Evolutionary conservation across 2,329 filamentous ascomycete genomes (phyloP).

Genomic region (Cylindrodendrum hubeiense): DNA sequence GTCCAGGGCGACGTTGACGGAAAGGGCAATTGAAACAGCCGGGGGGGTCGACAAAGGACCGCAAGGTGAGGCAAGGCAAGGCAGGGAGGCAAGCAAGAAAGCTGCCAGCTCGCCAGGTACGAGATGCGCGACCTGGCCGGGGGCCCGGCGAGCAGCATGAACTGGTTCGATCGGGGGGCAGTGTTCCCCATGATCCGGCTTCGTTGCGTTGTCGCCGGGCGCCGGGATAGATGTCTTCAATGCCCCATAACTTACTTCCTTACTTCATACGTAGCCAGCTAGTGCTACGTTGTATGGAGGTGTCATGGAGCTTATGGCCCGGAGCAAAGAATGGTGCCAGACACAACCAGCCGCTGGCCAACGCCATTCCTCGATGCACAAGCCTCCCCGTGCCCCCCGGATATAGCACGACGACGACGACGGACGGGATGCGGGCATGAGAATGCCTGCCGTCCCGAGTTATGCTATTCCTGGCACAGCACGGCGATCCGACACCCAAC

Average conservation of each 20-base stretch:
- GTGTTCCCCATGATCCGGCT: slow-evolving; percentile 39
- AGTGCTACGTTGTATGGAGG: background rate
- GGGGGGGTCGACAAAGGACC: slow-evolving; percentile 23
- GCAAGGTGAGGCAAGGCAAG: slow-evolving; percentile 17
- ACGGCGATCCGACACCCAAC: slow-evolving; percentile 29
- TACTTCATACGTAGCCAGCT: background rate
- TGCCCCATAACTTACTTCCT: too few species aligned
- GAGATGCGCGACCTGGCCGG: slow-evolving; percentile 24
- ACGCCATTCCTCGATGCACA: slow-evolving; percentile 40
- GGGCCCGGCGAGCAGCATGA: slow-evolving; percentile 34
- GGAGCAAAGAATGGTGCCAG: slow-evolving; percentile 1
- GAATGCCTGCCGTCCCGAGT: slow-evolving; percentile 37
- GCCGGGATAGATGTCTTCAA: background rate
- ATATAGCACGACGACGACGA: slow-evolving; percentile 31
- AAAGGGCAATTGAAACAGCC: slow-evolving; percentile 32
- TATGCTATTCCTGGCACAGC: slow-evolving; percentile 39
- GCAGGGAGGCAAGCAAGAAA: slow-evolving; percentile 22
- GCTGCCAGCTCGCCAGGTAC: slow-evolving; percentile 11
- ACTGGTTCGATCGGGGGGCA: slow-evolving; percentile 32
- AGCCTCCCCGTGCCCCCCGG: slow-evolving; percentile 29
- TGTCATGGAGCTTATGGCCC: too few species aligned
- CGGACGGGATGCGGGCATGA: slow-evolving; percentile 30
- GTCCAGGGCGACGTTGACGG: slow-evolving; percentile 25
- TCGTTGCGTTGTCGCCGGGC: slow-evolving; percentile 5
- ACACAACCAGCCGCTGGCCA: slow-evolving; percentile 3